These are phyloP conservation scores for Cruciata laevipes DNA, from an alignment of 257 asterid species.

Conservation along the genomic window DNA sequence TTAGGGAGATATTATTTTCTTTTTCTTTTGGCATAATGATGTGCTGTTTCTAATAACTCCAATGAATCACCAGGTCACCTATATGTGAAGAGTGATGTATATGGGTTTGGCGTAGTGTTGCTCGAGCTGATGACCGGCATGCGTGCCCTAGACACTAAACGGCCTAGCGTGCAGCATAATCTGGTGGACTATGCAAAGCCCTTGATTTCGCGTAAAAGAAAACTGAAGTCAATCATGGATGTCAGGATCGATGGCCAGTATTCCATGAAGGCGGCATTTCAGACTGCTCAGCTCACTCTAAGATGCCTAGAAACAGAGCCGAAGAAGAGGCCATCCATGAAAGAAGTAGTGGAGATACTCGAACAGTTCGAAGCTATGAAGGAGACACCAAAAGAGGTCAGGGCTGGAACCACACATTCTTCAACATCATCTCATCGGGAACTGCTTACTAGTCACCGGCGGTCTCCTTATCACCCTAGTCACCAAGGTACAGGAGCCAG, in stretches of 20 bases:
- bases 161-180: slow-evolving; percentile 29
- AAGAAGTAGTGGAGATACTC: slow-evolving; percentile 34
- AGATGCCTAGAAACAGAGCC: slow-evolving; percentile 37
- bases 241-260: slow-evolving; percentile 38
- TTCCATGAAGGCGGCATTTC: slow-evolving; percentile 26
- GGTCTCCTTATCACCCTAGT: slow-evolving; percentile 16
- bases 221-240: slow-evolving; percentile 34
- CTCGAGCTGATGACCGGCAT: slow-evolving; percentile 40
- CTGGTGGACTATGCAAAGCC: slow-evolving; percentile 36
- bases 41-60: neutral
- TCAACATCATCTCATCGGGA: slow-evolving; percentile 9
- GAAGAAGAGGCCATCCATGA: slow-evolving; percentile 39
- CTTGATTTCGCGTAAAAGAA: slow-evolving; percentile 21
- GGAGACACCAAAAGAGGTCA: slow-evolving; percentile 21
- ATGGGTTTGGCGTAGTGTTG: slow-evolving; percentile 44
- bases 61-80: slow-evolving; percentile 28
- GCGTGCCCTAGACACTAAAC: slow-evolving; percentile 30
- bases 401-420: slow-evolving; percentile 10
- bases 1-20: neutral
- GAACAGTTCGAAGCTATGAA: slow-evolving; percentile 31
- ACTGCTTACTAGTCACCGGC: slow-evolving; percentile 9
- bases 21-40: neutral
- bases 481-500: slow-evolving; percentile 15
- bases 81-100: slow-evolving; percentile 42
- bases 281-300: slow-evolving; percentile 29